Percentiles rank a stretch among this genome's conserved stretches.
phyloP scores from a whole-genome alignment of 352 stramenopile genomes.

The Phytophthora sansomeana region DNA sequence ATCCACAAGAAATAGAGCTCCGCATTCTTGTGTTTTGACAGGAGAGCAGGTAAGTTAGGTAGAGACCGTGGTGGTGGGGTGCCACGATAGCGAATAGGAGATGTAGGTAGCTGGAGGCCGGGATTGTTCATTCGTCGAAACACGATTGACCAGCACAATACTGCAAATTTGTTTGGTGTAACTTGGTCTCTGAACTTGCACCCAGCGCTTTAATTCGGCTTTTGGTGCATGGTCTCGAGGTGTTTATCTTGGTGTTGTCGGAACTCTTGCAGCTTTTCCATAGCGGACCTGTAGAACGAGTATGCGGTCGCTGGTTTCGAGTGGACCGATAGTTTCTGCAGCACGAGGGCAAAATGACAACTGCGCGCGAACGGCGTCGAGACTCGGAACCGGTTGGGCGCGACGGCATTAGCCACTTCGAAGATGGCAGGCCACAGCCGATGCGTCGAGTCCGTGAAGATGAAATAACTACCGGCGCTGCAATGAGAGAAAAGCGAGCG shows the following conservation, averaged over 20 bases:
- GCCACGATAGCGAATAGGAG: slow-evolving; percentile 22
- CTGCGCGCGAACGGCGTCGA: slow-evolving; percentile 63
- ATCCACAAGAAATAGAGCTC: slow-evolving; percentile 56
- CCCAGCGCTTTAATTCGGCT: neutral
- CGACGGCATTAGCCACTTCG: slow-evolving; percentile 42
- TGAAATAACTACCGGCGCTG: slow-evolving; percentile 50
- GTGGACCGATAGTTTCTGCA: slow-evolving; percentile 56
- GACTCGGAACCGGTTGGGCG: slow-evolving; percentile 48
- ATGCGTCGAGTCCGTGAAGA: slow-evolving; percentile 80
- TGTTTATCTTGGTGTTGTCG: slow-evolving; percentile 56
- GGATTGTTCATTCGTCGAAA: slow-evolving; percentile 15
- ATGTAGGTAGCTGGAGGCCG: slow-evolving; percentile 15
- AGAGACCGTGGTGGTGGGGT: slow-evolving; percentile 20
- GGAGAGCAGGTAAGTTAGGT: slow-evolving; percentile 38
- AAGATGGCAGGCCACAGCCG: slow-evolving; percentile 72
- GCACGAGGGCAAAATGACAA: slow-evolving; percentile 72
- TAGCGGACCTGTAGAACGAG: slow-evolving; percentile 53
- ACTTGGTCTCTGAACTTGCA: too few relatives aligned
- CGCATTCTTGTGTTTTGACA: slow-evolving; percentile 19
- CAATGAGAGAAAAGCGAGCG: slow-evolving; percentile 56
- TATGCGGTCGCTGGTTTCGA: slow-evolving; percentile 36
- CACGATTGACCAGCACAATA: neutral
- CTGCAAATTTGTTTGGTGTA: too few relatives aligned
- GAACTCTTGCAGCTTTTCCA: slow-evolving; percentile 58
- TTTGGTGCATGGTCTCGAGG: slow-evolving; percentile 31